These are phyloP conservation scores for Raffaelea albimanens DNA, from an alignment of 2,329 filamentous ascomycete species.

Conservation along the genomic window DNA sequence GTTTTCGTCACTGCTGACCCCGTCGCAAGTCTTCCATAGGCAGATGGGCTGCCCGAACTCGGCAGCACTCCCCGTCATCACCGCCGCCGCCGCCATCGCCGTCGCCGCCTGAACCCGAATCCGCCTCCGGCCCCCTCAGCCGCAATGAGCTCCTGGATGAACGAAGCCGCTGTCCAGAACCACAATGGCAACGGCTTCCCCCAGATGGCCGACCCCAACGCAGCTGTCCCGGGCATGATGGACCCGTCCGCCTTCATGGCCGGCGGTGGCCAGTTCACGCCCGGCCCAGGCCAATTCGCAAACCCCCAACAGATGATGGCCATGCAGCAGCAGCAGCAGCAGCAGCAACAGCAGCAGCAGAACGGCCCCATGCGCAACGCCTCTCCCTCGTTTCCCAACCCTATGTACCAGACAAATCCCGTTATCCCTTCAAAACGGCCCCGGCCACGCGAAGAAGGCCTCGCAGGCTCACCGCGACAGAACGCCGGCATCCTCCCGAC, in stretches of 20 bases:
- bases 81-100: neutral
- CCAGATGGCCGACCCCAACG: slow-evolving; percentile 53
- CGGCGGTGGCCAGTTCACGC: slow-evolving; percentile 51
- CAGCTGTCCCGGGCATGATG: slow-evolving; percentile 45
- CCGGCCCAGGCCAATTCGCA: slow-evolving; percentile 41
- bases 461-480: slow-evolving; percentile 72
- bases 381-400: slow-evolving; percentile 68
- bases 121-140: neutral
- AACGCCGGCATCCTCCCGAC: slow-evolving; percentile 64
- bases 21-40: slow-evolving; percentile 24
- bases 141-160: slow-evolving; percentile 64
- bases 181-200: slow-evolving; percentile 62
- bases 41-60: slow-evolving; percentile 31
- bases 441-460: slow-evolving; percentile 71
- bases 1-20: slow-evolving; percentile 33
- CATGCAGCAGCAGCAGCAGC: no score
- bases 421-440: slow-evolving; percentile 86
- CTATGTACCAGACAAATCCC: slow-evolving; percentile 73
- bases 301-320: slow-evolving; percentile 48
- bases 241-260: slow-evolving; percentile 56
- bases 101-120: neutral
- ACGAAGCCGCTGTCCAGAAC: slow-evolving; percentile 57
- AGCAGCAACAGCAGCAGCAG: no score
- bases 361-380: slow-evolving; percentile 78
- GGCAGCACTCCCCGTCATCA: slow-evolving; percentile 4